Percentiles rank a stretch among this genome's conserved stretches.
These are phyloP conservation scores for Aspergillus spinulosporus DNA, from an alignment of 2,329 filamentous ascomycete species.

Conservation along the genomic window DNA sequence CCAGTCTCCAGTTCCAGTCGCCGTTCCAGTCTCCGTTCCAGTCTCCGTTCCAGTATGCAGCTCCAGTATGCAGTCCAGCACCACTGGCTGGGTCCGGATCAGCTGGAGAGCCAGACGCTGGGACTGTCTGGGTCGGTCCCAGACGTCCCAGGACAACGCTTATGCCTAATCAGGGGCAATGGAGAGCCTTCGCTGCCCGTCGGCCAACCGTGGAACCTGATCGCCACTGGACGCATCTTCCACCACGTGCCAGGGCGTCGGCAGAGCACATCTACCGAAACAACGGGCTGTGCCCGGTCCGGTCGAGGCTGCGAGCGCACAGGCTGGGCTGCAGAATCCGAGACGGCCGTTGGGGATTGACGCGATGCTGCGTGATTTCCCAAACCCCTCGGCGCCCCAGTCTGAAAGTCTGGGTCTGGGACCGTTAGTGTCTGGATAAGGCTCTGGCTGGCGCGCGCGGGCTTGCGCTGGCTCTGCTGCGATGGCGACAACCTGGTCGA, in stretches of 20 bases:
- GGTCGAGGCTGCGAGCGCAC: no score
- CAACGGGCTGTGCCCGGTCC: background rate
- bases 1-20: no score
- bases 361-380: background rate
- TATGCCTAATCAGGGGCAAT: conserved; percentile 10
- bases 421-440: background rate
- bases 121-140: no score
- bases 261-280: background rate
- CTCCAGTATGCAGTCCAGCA: no score
- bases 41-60: no score
- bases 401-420: background rate
- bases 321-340: background rate
- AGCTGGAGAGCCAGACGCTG: no score
- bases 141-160: background rate
- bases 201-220: background rate
- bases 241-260: conserved; percentile 6
- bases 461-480: background rate
- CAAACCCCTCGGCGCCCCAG: no score
- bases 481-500: conserved; percentile 6
- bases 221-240: background rate
- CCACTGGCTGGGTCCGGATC: no score
- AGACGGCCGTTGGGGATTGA: background rate
- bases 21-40: no score
- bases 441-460: background rate
- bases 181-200: background rate